phyloP scores from a whole-genome alignment of 441 rosid species.

The Arabidopsis lyrata region DNA sequence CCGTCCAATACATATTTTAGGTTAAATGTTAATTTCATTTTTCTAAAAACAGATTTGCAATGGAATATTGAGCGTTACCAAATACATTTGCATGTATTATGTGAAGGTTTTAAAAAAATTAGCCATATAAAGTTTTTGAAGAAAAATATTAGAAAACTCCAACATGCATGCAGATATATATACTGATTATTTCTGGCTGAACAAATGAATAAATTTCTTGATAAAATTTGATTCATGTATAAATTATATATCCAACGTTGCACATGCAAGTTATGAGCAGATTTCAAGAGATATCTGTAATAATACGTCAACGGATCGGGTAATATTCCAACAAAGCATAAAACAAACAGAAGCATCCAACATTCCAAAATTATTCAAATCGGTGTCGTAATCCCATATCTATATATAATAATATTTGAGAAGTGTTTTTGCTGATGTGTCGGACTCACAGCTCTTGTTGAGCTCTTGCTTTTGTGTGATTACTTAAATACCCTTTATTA shows the following conservation, averaged over 20 bases:
- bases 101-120: background rate
- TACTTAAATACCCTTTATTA: no score
- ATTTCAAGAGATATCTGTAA: constrained; percentile 44
- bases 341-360: constrained; percentile 48
- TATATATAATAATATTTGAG: no score
- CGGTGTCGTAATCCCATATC: constrained; percentile 35
- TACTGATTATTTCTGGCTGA: background rate
- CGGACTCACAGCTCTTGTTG: no score
- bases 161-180: background rate
- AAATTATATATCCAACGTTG: constrained; percentile 36
- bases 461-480: no score
- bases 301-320: constrained; percentile 44
- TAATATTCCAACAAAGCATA: constrained; percentile 46
- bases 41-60: background rate
- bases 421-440: no score
- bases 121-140: background rate
- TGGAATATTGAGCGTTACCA: background rate
- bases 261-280: constrained; percentile 45
- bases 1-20: background rate
- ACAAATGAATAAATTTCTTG: constrained; percentile 4
- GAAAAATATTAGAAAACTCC: background rate
- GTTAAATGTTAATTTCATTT: background rate
- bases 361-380: constrained; percentile 39
- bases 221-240: constrained; percentile 7
- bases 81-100: background rate